phyloP scores from a whole-genome alignment of 2,329 filamentous ascomycete genomes.

The Gliomastix tumulicola region DNA sequence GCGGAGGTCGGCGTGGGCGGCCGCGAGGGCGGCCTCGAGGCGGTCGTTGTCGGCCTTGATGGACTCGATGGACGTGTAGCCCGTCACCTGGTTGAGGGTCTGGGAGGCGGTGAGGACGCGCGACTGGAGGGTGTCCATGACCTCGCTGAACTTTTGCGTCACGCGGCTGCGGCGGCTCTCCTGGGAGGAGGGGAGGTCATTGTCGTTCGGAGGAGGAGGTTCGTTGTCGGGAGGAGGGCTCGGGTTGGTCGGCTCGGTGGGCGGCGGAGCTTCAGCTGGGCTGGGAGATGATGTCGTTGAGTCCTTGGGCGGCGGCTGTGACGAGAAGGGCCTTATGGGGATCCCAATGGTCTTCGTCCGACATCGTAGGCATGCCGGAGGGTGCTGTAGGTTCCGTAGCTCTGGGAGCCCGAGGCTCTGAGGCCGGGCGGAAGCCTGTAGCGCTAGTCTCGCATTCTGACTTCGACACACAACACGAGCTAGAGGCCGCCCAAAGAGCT shows the following conservation, averaged over 20 bases:
- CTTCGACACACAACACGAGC: conserved; percentile 19
- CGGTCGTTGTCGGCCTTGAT: conserved; percentile 72
- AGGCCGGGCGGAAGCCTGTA: not conserved
- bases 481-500: conserved; percentile 22
- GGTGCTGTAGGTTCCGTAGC: too few species aligned
- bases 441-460: not conserved
- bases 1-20: conserved; percentile 60
- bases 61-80: conserved; percentile 84
- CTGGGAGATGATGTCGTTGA: not conserved
- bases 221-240: too few species aligned
- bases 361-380: too few species aligned
- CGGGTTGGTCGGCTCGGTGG: too few species aligned
- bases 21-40: conserved; percentile 52
- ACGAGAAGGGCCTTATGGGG: conserved; percentile 4
- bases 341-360: too few species aligned
- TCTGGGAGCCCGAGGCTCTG: too few species aligned
- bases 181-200: conserved; percentile 21
- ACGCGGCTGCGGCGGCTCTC: conserved; percentile 23
- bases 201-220: too few species aligned
- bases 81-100: conserved; percentile 87
- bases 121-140: conserved; percentile 87
- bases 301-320: conserved; percentile 3
- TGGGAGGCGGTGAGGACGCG: conserved; percentile 81
- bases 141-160: conserved; percentile 24
- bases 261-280: not conserved